Evolutionary conservation across 331 rosid species (phyloP).

Genomic region (Erythrophleum ivorense): DNA sequence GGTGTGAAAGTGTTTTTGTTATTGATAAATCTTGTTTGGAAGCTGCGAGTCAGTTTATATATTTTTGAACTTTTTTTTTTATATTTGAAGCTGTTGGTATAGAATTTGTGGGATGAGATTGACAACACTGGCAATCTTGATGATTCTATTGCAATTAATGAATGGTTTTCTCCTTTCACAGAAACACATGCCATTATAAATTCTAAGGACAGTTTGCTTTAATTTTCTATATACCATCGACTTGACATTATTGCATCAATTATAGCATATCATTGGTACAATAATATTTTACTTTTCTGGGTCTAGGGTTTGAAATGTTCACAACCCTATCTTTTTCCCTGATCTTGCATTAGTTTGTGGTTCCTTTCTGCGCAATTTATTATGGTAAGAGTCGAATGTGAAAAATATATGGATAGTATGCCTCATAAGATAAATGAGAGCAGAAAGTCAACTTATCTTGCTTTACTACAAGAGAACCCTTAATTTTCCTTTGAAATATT

Average conservation of each 20-base stretch:
- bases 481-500: too few species aligned
- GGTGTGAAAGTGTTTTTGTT: not conserved
- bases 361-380: not conserved
- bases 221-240: not conserved
- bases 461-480: too few species aligned
- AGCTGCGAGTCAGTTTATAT: not conserved
- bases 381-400: not conserved
- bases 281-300: constrained; percentile 30
- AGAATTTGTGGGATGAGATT: not conserved
- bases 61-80: constrained; percentile 1
- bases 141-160: constrained; percentile 9
- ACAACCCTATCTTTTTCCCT: not conserved
- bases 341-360: not conserved
- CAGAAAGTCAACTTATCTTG: not conserved
- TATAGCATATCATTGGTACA: not conserved
- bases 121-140: not conserved
- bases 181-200: constrained; percentile 18
- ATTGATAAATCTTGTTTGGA: constrained; percentile 33
- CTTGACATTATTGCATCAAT: constrained; percentile 10
- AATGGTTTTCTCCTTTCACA: constrained; percentile 32
- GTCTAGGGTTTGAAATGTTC: not conserved
- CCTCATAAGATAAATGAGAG: not conserved
- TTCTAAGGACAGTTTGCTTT: constrained; percentile 7
- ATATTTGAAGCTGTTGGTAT: constrained; percentile 3
- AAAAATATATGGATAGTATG: not conserved